Conservation (phyloP, 129 eudicot genomes). For the Smallanthus sonchifolius region DNA sequence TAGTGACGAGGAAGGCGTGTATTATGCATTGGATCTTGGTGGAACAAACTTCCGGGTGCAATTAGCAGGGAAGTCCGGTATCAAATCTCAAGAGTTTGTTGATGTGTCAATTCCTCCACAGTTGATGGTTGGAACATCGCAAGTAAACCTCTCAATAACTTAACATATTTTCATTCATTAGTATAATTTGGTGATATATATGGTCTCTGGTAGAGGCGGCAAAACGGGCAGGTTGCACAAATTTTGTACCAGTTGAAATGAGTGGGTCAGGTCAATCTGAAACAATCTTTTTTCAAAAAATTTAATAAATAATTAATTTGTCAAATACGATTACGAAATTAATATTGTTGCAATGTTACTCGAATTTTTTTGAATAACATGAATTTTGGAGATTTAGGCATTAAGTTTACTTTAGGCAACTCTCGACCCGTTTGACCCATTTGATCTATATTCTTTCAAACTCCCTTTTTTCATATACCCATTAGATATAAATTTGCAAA, state of each 20-base stretch:
- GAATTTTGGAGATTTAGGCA: neutral
- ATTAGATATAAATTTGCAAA: neutral
- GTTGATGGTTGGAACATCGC: slow-evolving; percentile 72
- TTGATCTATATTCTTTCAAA: neutral
- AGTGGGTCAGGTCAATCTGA: too few species aligned
- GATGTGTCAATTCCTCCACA: slow-evolving; percentile 80
- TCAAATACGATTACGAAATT: too few species aligned
- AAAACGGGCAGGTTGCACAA: neutral
- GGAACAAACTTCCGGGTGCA: slow-evolving; percentile 94
- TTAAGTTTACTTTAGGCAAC: too few species aligned
- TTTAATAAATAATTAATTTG: too few species aligned
- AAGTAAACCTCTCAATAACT: slow-evolving; percentile 38
- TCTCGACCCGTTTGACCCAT: neutral
- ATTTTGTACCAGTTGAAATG: too few species aligned
- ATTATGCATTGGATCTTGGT: slow-evolving; percentile 90
- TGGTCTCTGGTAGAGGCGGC: neutral
- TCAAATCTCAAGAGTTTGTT: slow-evolving; percentile 59
- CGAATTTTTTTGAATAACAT: neutral
- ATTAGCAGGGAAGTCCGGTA: slow-evolving; percentile 57
- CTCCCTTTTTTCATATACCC: neutral
- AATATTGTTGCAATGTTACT: too few species aligned
- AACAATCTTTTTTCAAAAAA: too few species aligned
- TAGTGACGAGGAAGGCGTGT: slow-evolving; percentile 82
- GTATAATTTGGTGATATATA: too few species aligned
- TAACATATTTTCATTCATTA: too few species aligned